These are phyloP conservation scores for Cystobasidium tubakii DNA, from an alignment of 768 basidiomycete genomes.

Conservation along the genomic window DNA sequence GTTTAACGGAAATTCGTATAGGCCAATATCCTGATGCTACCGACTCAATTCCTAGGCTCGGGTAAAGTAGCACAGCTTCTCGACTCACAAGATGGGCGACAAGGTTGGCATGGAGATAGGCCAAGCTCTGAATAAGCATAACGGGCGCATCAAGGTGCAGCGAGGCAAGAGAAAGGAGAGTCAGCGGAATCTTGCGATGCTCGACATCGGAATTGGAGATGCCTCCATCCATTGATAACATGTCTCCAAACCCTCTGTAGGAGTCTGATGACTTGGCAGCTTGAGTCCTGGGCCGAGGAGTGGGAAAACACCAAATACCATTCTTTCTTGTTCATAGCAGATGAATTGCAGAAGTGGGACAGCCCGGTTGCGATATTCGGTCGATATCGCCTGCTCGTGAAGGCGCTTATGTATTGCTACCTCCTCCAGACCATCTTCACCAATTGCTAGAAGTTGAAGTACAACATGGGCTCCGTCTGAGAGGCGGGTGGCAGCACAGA, in stretches of 20 bases:
- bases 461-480: constrained; percentile 2
- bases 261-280: not conserved
- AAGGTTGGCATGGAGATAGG: not conserved
- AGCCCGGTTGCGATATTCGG: not conserved
- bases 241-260: not conserved
- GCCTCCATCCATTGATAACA: not conserved
- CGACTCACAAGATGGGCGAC: not conserved
- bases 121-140: not conserved
- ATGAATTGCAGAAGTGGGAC: not conserved
- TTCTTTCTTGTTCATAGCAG: not conserved
- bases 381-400: not conserved
- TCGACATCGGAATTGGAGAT: no score
- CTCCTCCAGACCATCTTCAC: not conserved
- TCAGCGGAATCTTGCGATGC: no score
- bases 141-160: not conserved
- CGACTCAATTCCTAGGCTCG: not conserved
- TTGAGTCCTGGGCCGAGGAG: not conserved
- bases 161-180: not conserved
- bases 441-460: not conserved
- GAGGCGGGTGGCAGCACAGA: not conserved
- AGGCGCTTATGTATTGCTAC: not conserved
- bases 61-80: not conserved
- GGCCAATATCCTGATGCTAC: not conserved
- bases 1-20: not conserved
- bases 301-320: constrained; percentile 2